These are phyloP conservation scores for Ceratobasidium papillatum DNA, from an alignment of 1,284 basidiomycete genomes.

Conservation along the genomic window DNA sequence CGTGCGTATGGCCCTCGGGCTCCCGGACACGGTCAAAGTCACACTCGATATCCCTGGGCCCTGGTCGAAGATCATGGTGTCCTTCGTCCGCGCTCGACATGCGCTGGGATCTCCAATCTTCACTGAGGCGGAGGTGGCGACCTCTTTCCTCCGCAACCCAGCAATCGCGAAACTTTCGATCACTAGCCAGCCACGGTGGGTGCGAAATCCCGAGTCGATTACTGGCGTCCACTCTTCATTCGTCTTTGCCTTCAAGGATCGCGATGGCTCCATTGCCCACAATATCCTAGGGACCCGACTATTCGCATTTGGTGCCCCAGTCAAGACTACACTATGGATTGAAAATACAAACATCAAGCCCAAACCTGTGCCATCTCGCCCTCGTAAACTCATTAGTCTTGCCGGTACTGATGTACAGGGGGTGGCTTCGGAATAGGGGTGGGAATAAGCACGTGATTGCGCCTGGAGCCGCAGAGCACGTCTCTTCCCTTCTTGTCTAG, in stretches of 20 bases:
- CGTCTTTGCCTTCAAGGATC: not conserved
- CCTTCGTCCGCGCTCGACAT: not conserved
- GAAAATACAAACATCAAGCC: not conserved
- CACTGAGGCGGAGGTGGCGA: not conserved
- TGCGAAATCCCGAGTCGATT: not conserved
- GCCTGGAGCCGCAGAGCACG: too few species aligned
- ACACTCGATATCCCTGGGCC: not conserved
- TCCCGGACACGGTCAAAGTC: not conserved
- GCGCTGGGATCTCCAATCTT: not conserved
- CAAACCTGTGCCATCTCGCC: too few species aligned
- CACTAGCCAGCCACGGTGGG: not conserved
- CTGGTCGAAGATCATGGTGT: constrained; percentile 13
- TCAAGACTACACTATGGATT: not conserved
- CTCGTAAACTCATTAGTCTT: too few species aligned
- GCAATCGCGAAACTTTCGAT: not conserved
- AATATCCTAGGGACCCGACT: not conserved
- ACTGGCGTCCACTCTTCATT: not conserved
- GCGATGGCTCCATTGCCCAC: not conserved
- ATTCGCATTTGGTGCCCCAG: not conserved
- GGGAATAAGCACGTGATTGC: too few species aligned
- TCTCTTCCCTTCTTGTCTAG: too few species aligned
- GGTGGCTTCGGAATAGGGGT: not conserved
- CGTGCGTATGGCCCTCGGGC: not conserved
- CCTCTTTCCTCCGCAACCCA: not conserved
- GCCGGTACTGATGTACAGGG: not conserved